phyloP scores from a whole-genome alignment of 352 stramenopile species.

The Phytophthora sojae region DNA sequence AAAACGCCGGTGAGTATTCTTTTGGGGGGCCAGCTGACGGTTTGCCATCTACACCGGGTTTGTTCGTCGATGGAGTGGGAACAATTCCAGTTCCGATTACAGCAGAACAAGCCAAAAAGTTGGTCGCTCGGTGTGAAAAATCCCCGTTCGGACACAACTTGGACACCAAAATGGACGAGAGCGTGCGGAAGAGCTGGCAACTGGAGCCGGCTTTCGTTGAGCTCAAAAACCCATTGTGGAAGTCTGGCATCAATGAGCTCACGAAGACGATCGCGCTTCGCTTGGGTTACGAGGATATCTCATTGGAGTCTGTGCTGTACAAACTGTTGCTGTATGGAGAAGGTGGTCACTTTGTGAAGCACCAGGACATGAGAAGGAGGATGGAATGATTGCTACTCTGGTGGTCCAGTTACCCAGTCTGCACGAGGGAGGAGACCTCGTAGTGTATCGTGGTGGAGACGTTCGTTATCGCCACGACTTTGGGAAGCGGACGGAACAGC shows the following conservation, averaged over 20 bases:
- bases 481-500: not conserved
- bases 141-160: not conserved
- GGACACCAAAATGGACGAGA: not conserved
- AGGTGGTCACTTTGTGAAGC: not conserved
- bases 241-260: not conserved
- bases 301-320: not conserved
- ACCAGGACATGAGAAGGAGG: not conserved
- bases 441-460: not conserved
- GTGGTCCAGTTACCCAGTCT: not conserved
- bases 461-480: not conserved
- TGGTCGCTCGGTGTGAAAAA: not conserved
- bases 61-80: not conserved
- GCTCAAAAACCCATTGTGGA: not conserved
- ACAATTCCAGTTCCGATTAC: not conserved
- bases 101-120: not conserved
- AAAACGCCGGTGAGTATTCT: not conserved
- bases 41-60: not conserved
- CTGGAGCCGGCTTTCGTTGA: not conserved
- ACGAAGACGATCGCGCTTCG: not conserved
- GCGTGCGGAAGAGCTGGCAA: not conserved
- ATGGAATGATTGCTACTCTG: not conserved
- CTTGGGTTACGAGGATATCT: not conserved
- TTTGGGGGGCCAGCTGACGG: not conserved
- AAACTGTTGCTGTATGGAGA: not conserved
- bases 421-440: not conserved